Percentiles rank a stretch among this genome's conserved stretches.
Evolutionary conservation across 1,139 yeast genomes (phyloP).

Genomic region (Candida sp.): DNA sequence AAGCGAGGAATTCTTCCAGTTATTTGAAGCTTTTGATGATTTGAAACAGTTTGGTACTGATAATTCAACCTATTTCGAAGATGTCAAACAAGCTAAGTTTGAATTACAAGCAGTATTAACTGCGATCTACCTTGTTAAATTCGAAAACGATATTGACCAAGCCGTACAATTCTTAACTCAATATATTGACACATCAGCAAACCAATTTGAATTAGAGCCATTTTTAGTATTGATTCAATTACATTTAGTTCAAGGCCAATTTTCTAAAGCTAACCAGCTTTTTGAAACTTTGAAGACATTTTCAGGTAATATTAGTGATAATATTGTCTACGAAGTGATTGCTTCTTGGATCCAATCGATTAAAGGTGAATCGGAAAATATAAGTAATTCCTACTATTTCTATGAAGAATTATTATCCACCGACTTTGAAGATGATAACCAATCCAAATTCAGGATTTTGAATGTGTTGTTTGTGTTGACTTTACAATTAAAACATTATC

Average conservation of each 20-base stretch:
- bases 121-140: constrained; percentile 37
- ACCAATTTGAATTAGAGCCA: constrained; percentile 36
- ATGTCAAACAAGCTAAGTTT: constrained; percentile 26
- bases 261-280: constrained; percentile 32
- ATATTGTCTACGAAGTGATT: constrained; percentile 61
- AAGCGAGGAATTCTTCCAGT: constrained; percentile 34
- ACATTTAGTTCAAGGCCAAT: constrained; percentile 37
- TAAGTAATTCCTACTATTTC: constrained; percentile 64
- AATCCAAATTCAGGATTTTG: constrained; percentile 35
- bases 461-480: constrained; percentile 39
- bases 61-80: constrained; percentile 37
- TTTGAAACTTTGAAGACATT: constrained; percentile 38
- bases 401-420: constrained; percentile 66
- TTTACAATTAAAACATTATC: constrained; percentile 41
- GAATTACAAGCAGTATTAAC: constrained; percentile 45
- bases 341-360: constrained; percentile 63
- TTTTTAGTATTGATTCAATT: constrained; percentile 42
- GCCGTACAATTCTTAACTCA: constrained; percentile 31
- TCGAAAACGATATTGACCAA: constrained; percentile 35
- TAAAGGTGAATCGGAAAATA: constrained; percentile 53
- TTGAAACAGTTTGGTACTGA: constrained; percentile 41
- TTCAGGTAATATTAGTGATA: constrained; percentile 53
- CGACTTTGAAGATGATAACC: constrained; percentile 36
- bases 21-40: constrained; percentile 42
- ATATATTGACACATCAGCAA: constrained; percentile 17